phyloP scores from a whole-genome alignment of 495 filamentous ascomycete genomes.

The Penicillium malachiteum region DNA sequence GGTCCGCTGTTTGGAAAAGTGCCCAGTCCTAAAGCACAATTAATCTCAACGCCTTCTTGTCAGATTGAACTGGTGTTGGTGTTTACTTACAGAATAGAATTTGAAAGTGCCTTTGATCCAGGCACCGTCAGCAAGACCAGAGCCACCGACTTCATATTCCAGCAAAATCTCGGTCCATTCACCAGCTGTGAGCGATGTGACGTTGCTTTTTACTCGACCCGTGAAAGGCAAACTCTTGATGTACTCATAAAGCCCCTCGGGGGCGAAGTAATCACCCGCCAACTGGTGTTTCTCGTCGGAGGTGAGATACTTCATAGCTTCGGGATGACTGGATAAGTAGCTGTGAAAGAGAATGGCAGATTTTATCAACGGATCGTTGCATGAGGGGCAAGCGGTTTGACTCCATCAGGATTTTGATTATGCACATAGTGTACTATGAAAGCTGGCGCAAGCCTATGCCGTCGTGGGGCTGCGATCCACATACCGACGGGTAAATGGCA shows the following conservation, averaged over 20 bases:
- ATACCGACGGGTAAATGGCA: no score
- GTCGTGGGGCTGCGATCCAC: no score
- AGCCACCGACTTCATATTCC: constrained; percentile 24
- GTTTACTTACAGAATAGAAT: constrained; percentile 23
- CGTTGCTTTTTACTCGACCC: constrained; percentile 18
- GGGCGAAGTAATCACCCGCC: constrained; percentile 21
- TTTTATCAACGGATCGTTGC: no score
- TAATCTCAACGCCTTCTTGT: background rate
- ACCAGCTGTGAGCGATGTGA: constrained; percentile 15
- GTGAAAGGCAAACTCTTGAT: constrained; percentile 23
- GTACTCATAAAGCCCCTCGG: constrained; percentile 21
- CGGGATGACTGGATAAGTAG: no score
- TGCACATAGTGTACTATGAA: no score
- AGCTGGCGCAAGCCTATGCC: no score
- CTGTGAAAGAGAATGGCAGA: no score
- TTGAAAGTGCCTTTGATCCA: constrained; percentile 33
- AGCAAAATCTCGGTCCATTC: constrained; percentile 26
- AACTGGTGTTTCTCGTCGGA: constrained; percentile 4
- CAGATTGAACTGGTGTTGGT: background rate
- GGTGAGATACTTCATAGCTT: constrained; percentile 2
- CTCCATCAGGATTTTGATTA: no score
- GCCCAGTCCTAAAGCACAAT: constrained; percentile 19
- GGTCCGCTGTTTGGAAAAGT: constrained; percentile 25
- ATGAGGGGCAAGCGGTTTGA: no score
- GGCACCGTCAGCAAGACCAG: constrained; percentile 25